Evolutionary conservation across 768 basidiomycete genomes (phyloP).

Genomic region (Sporobolomyces pararoseus): DNA sequence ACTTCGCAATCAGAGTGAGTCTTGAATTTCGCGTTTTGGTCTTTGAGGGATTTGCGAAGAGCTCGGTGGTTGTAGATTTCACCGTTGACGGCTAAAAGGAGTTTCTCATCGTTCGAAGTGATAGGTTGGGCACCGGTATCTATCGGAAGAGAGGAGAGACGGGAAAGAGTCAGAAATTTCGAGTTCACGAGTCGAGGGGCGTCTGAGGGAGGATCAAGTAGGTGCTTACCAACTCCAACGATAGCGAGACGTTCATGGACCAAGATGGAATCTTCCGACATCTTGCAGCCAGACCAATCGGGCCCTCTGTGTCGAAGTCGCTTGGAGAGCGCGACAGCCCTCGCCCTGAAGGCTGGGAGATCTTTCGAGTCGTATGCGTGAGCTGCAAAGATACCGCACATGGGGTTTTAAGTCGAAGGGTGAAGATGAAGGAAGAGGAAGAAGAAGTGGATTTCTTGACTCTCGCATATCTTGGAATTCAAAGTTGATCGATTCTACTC

Average conservation of each 20-base stretch:
- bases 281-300: slow-evolving; percentile 96
- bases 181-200: slow-evolving; percentile 1
- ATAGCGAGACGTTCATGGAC: slow-evolving; percentile 95
- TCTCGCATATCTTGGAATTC: background rate
- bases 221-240: slow-evolving; percentile 80
- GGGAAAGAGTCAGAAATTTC: background rate
- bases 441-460: background rate
- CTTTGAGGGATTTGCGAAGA: slow-evolving; percentile 64
- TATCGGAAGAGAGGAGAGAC: slow-evolving; percentile 47
- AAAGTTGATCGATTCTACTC: no score
- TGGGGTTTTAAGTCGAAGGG: background rate
- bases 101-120: slow-evolving; percentile 74
- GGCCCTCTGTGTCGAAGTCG: slow-evolving; percentile 89
- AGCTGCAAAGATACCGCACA: slow-evolving; percentile 46
- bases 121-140: slow-evolving; percentile 97
- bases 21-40: slow-evolving; percentile 71
- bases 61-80: slow-evolving; percentile 97
- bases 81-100: slow-evolving; percentile 88
- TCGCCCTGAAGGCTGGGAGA: slow-evolving; percentile 36
- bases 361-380: slow-evolving; percentile 37
- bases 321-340: slow-evolving; percentile 62
- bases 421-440: background rate
- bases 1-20: slow-evolving; percentile 98
- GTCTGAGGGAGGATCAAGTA: no score
- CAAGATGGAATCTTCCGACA: slow-evolving; percentile 60